Conservation (phyloP, 805 yeast species). For the Wickerhamomyces silvicola region DNA sequence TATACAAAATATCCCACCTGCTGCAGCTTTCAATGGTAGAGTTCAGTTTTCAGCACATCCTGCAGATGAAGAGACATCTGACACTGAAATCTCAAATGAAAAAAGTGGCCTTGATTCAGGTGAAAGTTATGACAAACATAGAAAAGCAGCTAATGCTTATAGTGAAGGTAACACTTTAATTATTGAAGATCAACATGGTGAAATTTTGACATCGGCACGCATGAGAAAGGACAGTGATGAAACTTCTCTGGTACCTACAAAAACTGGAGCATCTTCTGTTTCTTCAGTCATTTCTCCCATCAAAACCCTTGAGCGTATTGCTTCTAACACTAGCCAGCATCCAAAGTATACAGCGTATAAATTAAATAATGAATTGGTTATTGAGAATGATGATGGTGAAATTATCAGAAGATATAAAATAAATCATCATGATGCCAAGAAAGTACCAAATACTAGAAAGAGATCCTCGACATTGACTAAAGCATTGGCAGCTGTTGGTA, state of each 20-base stretch:
- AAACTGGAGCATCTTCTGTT: constrained; percentile 16
- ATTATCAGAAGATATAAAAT: constrained; percentile 76
- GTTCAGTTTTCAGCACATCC: constrained; percentile 9
- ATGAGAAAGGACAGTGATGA: constrained; percentile 25
- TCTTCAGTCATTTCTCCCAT: constrained; percentile 15
- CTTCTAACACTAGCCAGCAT: constrained; percentile 7
- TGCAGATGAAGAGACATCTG: constrained; percentile 3
- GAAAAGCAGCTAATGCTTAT: constrained; percentile 39
- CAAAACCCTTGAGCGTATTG: constrained; percentile 6
- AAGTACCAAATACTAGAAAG: constrained; percentile 11
- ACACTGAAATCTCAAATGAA: constrained; percentile 5
- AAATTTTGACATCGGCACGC: constrained; percentile 54
- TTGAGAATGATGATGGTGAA: constrained; percentile 92
- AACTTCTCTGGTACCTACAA: constrained; percentile 3
- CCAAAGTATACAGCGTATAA: constrained; percentile 60
- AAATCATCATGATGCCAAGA: constrained; percentile 40
- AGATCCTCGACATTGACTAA: constrained; percentile 35
- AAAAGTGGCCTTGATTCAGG: constrained; percentile 4
- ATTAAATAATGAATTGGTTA: constrained; percentile 67
- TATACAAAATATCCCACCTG: constrained; percentile 19
- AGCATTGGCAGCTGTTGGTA: constrained; percentile 52
- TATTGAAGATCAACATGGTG: constrained; percentile 82
- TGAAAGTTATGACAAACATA: constrained; percentile 18
- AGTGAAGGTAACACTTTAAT: constrained; percentile 67
- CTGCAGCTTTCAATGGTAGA: constrained; percentile 9